Conservation (phyloP, 305 asterid species). For the Striga hermonthica region DNA sequence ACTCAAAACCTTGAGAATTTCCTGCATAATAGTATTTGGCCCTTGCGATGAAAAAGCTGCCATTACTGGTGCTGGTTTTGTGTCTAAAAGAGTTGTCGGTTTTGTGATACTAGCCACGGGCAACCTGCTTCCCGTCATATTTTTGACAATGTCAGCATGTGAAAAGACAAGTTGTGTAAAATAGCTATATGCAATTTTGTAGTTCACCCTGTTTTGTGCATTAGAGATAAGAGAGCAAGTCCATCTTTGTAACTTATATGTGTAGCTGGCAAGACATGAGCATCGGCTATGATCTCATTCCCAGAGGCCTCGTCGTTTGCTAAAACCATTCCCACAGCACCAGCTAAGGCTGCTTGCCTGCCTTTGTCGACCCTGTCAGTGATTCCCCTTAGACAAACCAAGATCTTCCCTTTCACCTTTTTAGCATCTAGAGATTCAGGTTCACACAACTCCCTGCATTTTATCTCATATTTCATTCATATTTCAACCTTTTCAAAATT, state of each 20-base stretch:
- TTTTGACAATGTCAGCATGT: too few species aligned
- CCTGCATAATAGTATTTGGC: constrained; percentile 72
- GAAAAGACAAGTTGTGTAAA: too few species aligned
- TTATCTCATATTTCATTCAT: background rate
- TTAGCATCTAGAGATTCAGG: constrained; percentile 60
- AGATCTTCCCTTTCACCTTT: constrained; percentile 72
- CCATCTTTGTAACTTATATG: constrained; percentile 52
- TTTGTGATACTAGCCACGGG: constrained; percentile 54
- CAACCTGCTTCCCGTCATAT: constrained; percentile 36
- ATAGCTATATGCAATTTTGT: too few species aligned
- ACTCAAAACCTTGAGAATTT: constrained; percentile 64
- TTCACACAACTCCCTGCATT: constrained; percentile 60
- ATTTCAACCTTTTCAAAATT: background rate
- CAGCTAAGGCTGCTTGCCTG: constrained; percentile 64
- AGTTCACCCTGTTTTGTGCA: too few species aligned
- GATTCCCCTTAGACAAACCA: constrained; percentile 78
- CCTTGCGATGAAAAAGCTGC: constrained; percentile 90
- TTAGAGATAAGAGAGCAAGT: background rate
- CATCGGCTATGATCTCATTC: constrained; percentile 74
- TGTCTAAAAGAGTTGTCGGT: constrained; percentile 52
- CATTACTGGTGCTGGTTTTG: constrained; percentile 89
- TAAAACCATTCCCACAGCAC: constrained; percentile 85
- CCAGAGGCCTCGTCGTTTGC: constrained; percentile 67
- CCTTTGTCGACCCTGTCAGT: constrained; percentile 82
- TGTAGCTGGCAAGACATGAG: constrained; percentile 86